These are phyloP conservation scores for Dothideomycetes sp. DNA, from an alignment of 2,329 filamentous ascomycete genomes.

Conservation along the genomic window DNA sequence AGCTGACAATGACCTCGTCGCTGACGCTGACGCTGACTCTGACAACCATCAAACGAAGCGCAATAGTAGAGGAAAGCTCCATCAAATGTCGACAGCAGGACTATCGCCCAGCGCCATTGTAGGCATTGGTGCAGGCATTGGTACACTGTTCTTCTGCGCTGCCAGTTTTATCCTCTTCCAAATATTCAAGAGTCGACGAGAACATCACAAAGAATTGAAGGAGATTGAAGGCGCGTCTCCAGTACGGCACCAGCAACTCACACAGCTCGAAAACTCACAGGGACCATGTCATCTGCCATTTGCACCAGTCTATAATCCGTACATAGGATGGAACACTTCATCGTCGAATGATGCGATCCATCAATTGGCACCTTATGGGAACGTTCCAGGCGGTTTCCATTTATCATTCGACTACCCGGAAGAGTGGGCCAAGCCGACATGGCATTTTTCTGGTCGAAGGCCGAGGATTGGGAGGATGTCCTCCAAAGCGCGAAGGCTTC, in stretches of 20 bases:
- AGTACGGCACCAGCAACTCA: conserved; percentile 23
- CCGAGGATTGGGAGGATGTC: conserved; percentile 9
- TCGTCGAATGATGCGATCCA: conserved; percentile 31
- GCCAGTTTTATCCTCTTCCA: conserved; percentile 19
- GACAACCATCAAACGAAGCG: neutral
- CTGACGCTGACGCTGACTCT: neutral
- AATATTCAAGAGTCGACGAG: conserved; percentile 19
- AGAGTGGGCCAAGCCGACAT: neutral
- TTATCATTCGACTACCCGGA: conserved; percentile 4
- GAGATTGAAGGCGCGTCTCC: conserved; percentile 22
- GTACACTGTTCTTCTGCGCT: conserved; percentile 20
- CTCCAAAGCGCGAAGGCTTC: conserved; percentile 2
- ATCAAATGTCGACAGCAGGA: neutral
- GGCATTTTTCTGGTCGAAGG: conserved; percentile 1
- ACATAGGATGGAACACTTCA: conserved; percentile 33
- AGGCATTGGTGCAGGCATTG: conserved; percentile 23
- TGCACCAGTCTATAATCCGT: conserved; percentile 27
- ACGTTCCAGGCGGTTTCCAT: conserved; percentile 1
- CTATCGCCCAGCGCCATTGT: conserved; percentile 11
- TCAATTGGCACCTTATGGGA: conserved; percentile 2
- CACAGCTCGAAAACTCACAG: too few relatives aligned
- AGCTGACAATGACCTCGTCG: neutral
- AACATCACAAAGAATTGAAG: conserved; percentile 20
- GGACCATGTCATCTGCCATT: conserved; percentile 11
- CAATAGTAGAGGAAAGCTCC: too few relatives aligned